Conservation (phyloP, 2,329 filamentous ascomycete genomes). For the Arthrobotrys entomopaga region DNA sequence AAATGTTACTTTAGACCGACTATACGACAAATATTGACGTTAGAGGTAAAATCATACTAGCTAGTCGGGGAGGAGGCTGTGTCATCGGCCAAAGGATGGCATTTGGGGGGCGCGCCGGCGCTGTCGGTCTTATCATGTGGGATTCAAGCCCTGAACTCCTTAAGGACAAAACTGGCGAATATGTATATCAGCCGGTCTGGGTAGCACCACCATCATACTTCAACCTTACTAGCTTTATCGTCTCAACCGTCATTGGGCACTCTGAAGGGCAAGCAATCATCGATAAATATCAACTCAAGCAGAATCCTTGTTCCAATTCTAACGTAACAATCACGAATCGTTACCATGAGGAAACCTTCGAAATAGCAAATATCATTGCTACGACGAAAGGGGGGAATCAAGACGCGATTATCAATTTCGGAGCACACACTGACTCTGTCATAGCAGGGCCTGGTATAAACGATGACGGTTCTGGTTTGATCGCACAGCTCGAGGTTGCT, state of each 20-base stretch:
- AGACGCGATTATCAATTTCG: conserved; percentile 69
- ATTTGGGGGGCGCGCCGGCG: conserved; percentile 69
- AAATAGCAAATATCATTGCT: conserved; percentile 68
- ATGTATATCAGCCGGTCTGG: conserved; percentile 65
- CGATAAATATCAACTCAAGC: conserved; percentile 27
- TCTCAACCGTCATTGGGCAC: not conserved
- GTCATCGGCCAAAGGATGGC: conserved; percentile 69
- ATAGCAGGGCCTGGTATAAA: conserved; percentile 72
- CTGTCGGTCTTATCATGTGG: conserved; percentile 62
- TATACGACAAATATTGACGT: conserved; percentile 63
- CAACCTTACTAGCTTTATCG: conserved; percentile 60
- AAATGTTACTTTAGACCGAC: conserved; percentile 63
- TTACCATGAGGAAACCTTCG: conserved; percentile 57
- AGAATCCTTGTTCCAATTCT: conserved; percentile 26
- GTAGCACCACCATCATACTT: conserved; percentile 67
- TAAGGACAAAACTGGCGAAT: conserved; percentile 60
- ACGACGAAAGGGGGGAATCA: conserved; percentile 69
- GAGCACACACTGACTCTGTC: conserved; percentile 71
- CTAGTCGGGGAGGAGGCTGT: conserved; percentile 70
- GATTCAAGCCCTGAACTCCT: conserved; percentile 3
- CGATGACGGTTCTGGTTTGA: conserved; percentile 71
- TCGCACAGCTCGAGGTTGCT: conserved; percentile 69
- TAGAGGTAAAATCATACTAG: conserved; percentile 69
- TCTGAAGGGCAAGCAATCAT: conserved; percentile 60
- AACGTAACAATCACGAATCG: conserved; percentile 57